Evolutionary conservation across 345 rosid genomes (phyloP), one percentile per base, ranked within the genome.

Genomic region (Chamaenerion angustifolium): DNA sequence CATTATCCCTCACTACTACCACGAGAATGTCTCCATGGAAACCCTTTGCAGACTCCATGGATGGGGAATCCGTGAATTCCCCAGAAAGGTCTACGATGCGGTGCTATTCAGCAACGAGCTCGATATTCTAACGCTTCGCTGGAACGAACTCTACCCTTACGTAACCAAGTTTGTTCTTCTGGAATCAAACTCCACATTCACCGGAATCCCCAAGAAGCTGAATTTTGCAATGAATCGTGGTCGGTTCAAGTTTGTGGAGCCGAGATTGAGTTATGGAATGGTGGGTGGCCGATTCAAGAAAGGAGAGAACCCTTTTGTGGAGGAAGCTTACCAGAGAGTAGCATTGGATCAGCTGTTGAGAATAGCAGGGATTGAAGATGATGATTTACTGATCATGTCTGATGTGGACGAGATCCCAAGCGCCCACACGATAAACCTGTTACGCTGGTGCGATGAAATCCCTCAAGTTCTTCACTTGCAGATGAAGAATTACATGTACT

Each of bases 361-460:
- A 46, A 46, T 46, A 46, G 49, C 49, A 15, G 49, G 49, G 12
- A 46, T 46, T 15, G 17, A 17, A 21, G 42, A 51, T 2, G 54
- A 51, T 14, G 54, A 51, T 16, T 37, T 51, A 43, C 14, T 51
- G 54, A 51, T 51, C 13, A 51, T 51, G 54, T 51, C 54, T 3
- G 54, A 51, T 37, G 54, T 51, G 35, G 54, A 51, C 15, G 54
- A 51, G 54, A 51, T 51, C 35, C 54, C 54, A 12, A 51, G 77
- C 63, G 50, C 64, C 14, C 80, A 75, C 46, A 71, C 80, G 41
- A 71, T 75, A 46, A 69, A 75, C 54, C 74, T 75, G 35, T 55
- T 76, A 48, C 56, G 78, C 45, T 76, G 78, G 82, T 76, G 82
- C 27, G 82, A 73, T 48, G 79, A 68, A 52, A 68, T 55, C 12